Percentiles rank a stretch among this genome's conserved stretches.
Conservation (phyloP, 768 basidiomycete species). For the Gymnopilus dilepis region DNA sequence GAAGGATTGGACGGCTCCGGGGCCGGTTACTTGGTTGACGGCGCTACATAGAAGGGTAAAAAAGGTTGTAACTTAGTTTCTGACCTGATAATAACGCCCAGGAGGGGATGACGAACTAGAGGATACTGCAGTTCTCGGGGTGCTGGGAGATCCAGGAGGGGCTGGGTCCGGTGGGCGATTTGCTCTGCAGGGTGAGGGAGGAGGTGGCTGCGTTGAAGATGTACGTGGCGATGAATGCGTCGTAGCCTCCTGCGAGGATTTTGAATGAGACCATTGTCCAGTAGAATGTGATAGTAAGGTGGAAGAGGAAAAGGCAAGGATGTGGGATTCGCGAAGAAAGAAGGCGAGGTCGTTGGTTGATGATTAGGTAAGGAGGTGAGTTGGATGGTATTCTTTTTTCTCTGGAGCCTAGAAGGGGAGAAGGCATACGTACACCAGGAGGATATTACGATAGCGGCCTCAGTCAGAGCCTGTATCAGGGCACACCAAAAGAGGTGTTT, state of each 20-base stretch:
- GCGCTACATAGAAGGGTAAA: slow-evolving; percentile 48
- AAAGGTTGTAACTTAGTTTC: not conserved
- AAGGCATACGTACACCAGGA: too few species aligned
- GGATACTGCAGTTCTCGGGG: slow-evolving; percentile 58
- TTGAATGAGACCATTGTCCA: slow-evolving; percentile 65
- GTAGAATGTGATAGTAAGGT: not conserved
- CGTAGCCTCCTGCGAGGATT: slow-evolving; percentile 72
- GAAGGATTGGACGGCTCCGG: slow-evolving; percentile 66
- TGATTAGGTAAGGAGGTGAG: slow-evolving; percentile 1
- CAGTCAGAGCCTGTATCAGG: too few species aligned
- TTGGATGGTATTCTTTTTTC: too few species aligned
- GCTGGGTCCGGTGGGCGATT: slow-evolving; percentile 54
- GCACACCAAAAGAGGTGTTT: too few species aligned
- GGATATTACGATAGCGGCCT: too few species aligned
- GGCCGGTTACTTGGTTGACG: slow-evolving; percentile 54
- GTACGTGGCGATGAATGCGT: slow-evolving; percentile 65
- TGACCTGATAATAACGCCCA: not conserved
- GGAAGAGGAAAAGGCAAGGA: not conserved
- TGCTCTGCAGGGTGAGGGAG: slow-evolving; percentile 50
- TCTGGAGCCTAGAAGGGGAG: too few species aligned
- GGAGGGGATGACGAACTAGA: slow-evolving; percentile 58
- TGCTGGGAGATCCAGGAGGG: slow-evolving; percentile 67
- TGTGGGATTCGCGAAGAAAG: not conserved
- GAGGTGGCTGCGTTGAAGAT: slow-evolving; percentile 60
- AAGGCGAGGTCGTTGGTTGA: not conserved